Base-by-base conservation (phyloP, 2,329 filamentous ascomycete species). In the Exophiala viscosa region DNA sequence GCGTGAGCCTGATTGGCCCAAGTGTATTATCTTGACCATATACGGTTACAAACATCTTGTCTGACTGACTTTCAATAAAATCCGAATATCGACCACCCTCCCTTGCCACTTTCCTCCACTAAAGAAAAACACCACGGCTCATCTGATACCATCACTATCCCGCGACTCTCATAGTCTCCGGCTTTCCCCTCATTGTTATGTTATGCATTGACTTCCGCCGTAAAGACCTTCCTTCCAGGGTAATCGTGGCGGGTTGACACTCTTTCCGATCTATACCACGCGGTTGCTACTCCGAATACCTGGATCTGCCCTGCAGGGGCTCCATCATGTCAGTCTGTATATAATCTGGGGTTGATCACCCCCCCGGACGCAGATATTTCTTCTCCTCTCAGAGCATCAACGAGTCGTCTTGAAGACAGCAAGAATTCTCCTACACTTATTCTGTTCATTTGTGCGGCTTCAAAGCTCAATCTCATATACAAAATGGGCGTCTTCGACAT, bases 401-500 rank as follows among this genome's bases (percentile, higher is more conserved):
- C 23, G 8, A 28, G 23, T 28, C 2, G 34, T 15, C 34, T 36
- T 36, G 11, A 13, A 15, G 11, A 36, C 14, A 36, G 14, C 34
- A 36, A 36, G 11, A 3, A 1, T 10, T 5, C 5, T 20, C 39
- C 2, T 23, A 17, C 34, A 36, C 8, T 20, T 20, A 6, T 17
- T n/a, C 39, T 20, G 39, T 42, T 13, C 39, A 36, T 36, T 13
- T 20, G 14, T 42, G 13, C 44, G 11, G 13, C 14, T n/a, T 15
- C 45, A 2, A 36, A 6, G 45, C n/a, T 20, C 15, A 14, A 23
- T 8, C 32, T 3, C 20, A 47, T 33, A 41, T 42, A 20, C 38
- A 32, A 31, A 42, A 40, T 49, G 46, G 46, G 46, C 11, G 35
- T 49, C 35, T 14, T 14, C 18, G 18, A 36, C 32, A 50, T 50